Percentiles rank a stretch among this genome's conserved stretches.
phyloP scores from a whole-genome alignment of 306 rosid genomes.

The Quercus parvula region DNA sequence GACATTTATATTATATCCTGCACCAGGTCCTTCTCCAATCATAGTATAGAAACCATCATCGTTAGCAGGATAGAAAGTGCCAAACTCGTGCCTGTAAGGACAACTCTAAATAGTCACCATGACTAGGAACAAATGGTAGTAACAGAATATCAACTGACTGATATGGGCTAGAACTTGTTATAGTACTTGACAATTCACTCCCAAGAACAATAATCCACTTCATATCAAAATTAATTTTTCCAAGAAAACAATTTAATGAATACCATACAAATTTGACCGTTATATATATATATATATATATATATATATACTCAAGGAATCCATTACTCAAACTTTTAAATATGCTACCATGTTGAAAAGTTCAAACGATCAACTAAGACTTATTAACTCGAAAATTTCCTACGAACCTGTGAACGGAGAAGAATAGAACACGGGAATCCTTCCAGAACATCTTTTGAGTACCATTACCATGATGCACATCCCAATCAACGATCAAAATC shows the following conservation, averaged over 20 bases:
- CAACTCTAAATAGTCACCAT: constrained; percentile 16
- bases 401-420: constrained; percentile 90
- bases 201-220: constrained; percentile 2
- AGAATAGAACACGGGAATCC: constrained; percentile 84
- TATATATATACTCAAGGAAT: not conserved
- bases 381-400: not conserved
- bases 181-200: not conserved
- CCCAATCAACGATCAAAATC: constrained; percentile 95
- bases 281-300: no score
- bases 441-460: constrained; percentile 90
- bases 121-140: constrained; percentile 13
- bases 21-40: constrained; percentile 84
- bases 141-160: not conserved
- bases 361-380: not conserved
- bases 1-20: constrained; percentile 86
- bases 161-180: not conserved
- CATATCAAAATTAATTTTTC: not conserved
- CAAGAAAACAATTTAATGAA: not conserved
- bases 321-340: not conserved
- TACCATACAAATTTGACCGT: not conserved
- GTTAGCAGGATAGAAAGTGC: constrained; percentile 75
- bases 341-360: not conserved
- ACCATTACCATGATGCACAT: constrained; percentile 96
- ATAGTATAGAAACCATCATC: constrained; percentile 69
- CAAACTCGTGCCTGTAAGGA: constrained; percentile 79